A percentile compares a stretch with the other conserved stretches of the same genome.
These are phyloP conservation scores for Trichoderma asperellum DNA, from an alignment of 2,329 filamentous ascomycete species.

Conservation along the genomic window DNA sequence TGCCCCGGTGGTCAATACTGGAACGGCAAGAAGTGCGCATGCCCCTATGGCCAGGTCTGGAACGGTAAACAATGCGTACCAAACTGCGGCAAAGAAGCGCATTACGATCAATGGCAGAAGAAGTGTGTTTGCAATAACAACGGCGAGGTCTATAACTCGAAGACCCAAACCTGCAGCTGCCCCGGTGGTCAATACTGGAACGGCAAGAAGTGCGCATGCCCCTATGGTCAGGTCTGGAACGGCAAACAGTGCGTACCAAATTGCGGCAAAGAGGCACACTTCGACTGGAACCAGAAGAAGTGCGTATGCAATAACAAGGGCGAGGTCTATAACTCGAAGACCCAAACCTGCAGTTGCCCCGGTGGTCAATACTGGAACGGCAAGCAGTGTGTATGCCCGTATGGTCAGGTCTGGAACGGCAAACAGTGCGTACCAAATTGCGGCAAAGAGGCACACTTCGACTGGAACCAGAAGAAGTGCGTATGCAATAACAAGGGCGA, in stretches of 20 bases:
- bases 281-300: not conserved
- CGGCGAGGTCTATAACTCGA: constrained; percentile 5
- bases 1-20: constrained; percentile 8
- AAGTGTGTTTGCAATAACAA: constrained; percentile 21
- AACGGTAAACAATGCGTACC: not conserved
- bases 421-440: constrained; percentile 8
- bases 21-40: not conserved
- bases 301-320: constrained; percentile 22
- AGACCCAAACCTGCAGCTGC: not conserved
- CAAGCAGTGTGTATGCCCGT: constrained; percentile 1
- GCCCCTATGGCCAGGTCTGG: not conserved
- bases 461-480: constrained; percentile 1
- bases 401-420: constrained; percentile 7
- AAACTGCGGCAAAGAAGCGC: constrained; percentile 12
- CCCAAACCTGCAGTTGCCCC: constrained; percentile 10
- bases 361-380: not conserved
- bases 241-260: constrained; percentile 2
- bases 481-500: constrained; percentile 23
- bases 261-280: constrained; percentile 18
- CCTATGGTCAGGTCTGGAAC: not conserved
- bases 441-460: constrained; percentile 18
- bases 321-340: constrained; percentile 7
- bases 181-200: constrained; percentile 13
- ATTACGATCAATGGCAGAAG: not conserved
- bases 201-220: not conserved